These are phyloP conservation scores for Parmelia sp. DNA, from an alignment of 495 filamentous ascomycete species.

Conservation along the genomic window DNA sequence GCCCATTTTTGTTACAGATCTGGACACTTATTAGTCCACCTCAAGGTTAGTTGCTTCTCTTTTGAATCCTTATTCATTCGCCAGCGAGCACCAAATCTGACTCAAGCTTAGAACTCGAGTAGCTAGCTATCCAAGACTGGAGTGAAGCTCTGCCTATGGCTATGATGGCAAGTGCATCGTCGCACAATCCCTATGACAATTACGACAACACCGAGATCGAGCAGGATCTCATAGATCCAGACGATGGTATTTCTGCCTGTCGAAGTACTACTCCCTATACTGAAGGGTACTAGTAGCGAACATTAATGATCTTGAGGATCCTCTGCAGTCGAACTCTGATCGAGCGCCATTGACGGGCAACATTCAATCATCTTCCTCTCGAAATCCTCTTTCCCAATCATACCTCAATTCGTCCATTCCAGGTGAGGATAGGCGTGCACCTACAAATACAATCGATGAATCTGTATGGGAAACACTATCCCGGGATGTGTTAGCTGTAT, in stretches of 20 bases:
- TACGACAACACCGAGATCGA: conserved; percentile 70
- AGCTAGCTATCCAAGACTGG: background rate
- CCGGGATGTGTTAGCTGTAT: conserved; percentile 84
- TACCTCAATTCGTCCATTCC: conserved; percentile 84
- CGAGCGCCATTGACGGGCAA: conserved; percentile 74
- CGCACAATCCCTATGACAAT: conserved; percentile 42
- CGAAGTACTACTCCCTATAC: background rate
- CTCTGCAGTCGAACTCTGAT: conserved; percentile 61
- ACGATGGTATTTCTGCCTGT: conserved; percentile 61
- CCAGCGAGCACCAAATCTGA: background rate
- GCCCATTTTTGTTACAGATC: no score
- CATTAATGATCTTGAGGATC: conserved; percentile 90
- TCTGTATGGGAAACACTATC: conserved; percentile 91
- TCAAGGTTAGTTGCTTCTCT: no score
- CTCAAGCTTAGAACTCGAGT: background rate
- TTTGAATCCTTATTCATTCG: no score
- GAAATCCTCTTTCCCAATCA: conserved; percentile 38
- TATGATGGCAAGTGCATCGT: conserved; percentile 43
- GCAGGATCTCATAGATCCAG: conserved; percentile 89
- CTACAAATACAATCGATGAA: conserved; percentile 93
- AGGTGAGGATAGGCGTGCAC: conserved; percentile 89
- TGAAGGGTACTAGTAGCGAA: conserved; percentile 21
- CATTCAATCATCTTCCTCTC: conserved; percentile 54
- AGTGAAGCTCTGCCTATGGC: conserved; percentile 7
- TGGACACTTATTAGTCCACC: no score